Base-by-base conservation (phyloP, 805 yeast genomes). In the Kurtzmaniella fragi region DNA sequence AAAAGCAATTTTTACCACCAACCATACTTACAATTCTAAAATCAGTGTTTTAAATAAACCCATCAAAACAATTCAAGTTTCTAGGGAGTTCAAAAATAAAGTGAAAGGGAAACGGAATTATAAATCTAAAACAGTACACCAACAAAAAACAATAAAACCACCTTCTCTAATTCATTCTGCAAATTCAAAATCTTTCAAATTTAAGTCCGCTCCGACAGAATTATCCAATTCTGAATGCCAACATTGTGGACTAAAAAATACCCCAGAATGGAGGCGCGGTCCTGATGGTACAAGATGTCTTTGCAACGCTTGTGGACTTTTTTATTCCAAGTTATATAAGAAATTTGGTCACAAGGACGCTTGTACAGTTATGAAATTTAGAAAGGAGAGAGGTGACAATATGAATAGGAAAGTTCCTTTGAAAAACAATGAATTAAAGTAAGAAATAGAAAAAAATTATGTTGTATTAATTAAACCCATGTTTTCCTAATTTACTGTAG, bases 221-320 rank as follows among this genome's bases (percentile, higher is more conserved):
- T 20, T 20, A 20, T 20, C 25, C 25, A 20, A 20, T 20, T 20
- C 25, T 6, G 27, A 7, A 14, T 45, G 51, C 40, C 33, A 20
- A 31, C 70, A 74, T 42, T 80, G 85, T 50, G 71, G 69, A n/a
- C 66, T 72, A 4, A 59, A 54, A 6, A 77, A 75, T 34, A 83
- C 95, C 0, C 93, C 93, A 0, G 93, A 85, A 57, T 85, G 95
- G 95, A 64, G 95, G 39, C 71, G 82, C 34, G 93, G 93, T 0
- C 93, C 95, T 1, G 74, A 75, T 39, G 95, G 93, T 2, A 77
- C 78, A 11, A 65, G 88, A 30, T 82, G 89, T 1, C 60, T 85
- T 37, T 85, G 95, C 61, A 86, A 85, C 56, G 93, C 93, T 1
- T 85, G 95, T 57, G 95, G 95, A 0, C 61, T 85, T 31, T 82